phyloP scores from a whole-genome alignment of 495 filamentous ascomycete species.

The Aspergillus nanangensis region DNA sequence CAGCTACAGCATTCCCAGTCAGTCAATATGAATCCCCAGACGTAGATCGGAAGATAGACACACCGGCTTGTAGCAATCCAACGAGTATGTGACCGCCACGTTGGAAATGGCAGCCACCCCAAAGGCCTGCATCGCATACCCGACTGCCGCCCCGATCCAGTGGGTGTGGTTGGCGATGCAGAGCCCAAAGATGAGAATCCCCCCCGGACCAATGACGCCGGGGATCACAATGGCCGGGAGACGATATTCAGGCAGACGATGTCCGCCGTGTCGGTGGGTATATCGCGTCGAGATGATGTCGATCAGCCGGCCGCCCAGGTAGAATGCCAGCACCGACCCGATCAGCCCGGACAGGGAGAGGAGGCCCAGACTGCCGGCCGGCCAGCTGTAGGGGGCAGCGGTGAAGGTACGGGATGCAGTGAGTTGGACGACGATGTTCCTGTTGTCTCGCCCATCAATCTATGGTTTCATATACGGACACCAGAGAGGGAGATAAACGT shows the following conservation, averaged over 20 bases:
- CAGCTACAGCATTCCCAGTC: slow-evolving; percentile 7
- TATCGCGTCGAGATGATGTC: slow-evolving; percentile 27
- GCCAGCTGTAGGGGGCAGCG: slow-evolving; percentile 27
- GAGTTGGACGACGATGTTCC: slow-evolving; percentile 32
- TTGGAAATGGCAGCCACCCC: slow-evolving; percentile 30
- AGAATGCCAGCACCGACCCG: slow-evolving; percentile 27
- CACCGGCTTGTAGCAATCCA: slow-evolving; percentile 29
- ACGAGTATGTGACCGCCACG: slow-evolving; percentile 28
- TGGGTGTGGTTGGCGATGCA: slow-evolving; percentile 22
- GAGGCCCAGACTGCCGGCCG: slow-evolving; percentile 20
- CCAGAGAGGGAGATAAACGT: too few species aligned
- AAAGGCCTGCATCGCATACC: slow-evolving; percentile 32
- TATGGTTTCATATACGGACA: too few species aligned
- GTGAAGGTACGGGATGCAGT: slow-evolving; percentile 25
- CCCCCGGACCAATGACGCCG: slow-evolving; percentile 21
- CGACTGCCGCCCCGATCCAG: slow-evolving; percentile 29
- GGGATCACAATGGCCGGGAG: slow-evolving; percentile 26
- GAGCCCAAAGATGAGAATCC: slow-evolving; percentile 26
- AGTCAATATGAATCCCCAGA: too few species aligned
- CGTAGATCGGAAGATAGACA: background rate
- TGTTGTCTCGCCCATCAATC: background rate
- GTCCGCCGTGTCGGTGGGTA: slow-evolving; percentile 18
- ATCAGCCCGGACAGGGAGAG: slow-evolving; percentile 28
- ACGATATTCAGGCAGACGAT: slow-evolving; percentile 24
- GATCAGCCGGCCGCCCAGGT: slow-evolving; percentile 26